phyloP scores from a whole-genome alignment of 208 protist species.

The Wallacemonas sp. region DNA sequence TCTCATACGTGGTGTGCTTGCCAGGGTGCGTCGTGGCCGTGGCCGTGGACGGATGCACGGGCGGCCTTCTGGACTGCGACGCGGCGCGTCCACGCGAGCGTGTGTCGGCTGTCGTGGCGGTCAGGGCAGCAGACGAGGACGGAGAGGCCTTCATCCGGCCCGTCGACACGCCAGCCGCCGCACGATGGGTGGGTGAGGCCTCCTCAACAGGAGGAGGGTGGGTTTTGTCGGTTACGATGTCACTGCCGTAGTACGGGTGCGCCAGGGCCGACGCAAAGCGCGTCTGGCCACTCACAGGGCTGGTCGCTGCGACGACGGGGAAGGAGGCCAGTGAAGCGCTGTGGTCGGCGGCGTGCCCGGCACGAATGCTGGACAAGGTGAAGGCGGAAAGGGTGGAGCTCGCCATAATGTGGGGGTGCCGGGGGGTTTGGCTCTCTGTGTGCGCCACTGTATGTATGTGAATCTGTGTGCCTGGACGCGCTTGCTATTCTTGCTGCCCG shows the following conservation, averaged over 20 bases:
- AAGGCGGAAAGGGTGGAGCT: conserved; percentile 14
- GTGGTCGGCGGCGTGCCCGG: neutral
- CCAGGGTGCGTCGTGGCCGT: neutral
- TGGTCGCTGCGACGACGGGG: neutral
- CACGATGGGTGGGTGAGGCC: too few species aligned
- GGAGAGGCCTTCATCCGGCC: too few species aligned
- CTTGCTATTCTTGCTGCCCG: too few species aligned
- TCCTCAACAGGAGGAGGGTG: too few species aligned
- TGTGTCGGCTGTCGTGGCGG: too few species aligned
- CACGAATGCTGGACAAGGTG: conserved; percentile 17
- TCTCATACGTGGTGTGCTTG: neutral
- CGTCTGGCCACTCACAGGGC: neutral
- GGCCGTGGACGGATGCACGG: neutral
- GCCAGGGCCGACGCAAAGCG: neutral
- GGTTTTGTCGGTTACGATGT: too few species aligned
- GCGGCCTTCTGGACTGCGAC: neutral
- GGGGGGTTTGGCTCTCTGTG: too few species aligned
- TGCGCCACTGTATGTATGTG: neutral
- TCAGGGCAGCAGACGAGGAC: too few species aligned
- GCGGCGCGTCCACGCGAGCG: too few species aligned
- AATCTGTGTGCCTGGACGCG: neutral
- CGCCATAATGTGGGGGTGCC: too few species aligned
- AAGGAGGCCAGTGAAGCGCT: neutral
- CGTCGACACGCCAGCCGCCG: too few species aligned
- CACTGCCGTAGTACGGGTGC: conserved; percentile 10